Conservation (phyloP, 345 rosid species). For the Passiflora organensis region DNA sequence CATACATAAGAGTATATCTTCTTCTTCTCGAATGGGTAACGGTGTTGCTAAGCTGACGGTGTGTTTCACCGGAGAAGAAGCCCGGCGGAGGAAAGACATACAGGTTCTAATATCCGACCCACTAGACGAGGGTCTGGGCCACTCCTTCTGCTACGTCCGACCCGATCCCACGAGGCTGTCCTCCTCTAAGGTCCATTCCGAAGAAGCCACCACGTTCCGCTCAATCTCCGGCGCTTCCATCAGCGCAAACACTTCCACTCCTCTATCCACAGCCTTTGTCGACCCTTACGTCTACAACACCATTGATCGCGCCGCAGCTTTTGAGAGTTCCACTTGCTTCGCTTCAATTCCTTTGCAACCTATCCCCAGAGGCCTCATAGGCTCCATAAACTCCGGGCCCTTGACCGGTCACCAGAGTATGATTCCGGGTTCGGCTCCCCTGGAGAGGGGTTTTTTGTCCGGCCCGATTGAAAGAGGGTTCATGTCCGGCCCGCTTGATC, state of each 20-base stretch:
- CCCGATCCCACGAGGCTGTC: conserved; percentile 68
- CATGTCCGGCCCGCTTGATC: conserved; percentile 88
- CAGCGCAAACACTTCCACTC: conserved; percentile 92
- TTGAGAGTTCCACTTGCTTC: conserved; percentile 86
- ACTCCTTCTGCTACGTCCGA: conserved; percentile 88
- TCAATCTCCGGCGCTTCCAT: conserved; percentile 95
- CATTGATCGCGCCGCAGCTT: conserved; percentile 76
- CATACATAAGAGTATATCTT: too few relatives aligned
- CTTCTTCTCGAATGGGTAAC: conserved; percentile 59
- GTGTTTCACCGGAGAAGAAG: conserved; percentile 64
- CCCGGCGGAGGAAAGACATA: conserved; percentile 41
- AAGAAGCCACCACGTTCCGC: conserved; percentile 73
- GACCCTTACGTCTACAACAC: conserved; percentile 56
- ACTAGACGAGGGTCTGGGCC: conserved; percentile 84
- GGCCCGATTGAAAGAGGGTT: conserved; percentile 89
- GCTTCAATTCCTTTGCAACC: conserved; percentile 88
- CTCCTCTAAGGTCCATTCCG: conserved; percentile 81
- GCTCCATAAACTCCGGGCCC: conserved; percentile 47
- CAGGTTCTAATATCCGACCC: conserved; percentile 44
- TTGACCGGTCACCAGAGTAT: conserved; percentile 24
- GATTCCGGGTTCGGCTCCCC: conserved; percentile 57
- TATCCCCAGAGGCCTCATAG: conserved; percentile 49
- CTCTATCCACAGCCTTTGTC: conserved; percentile 69
- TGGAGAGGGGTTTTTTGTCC: conserved; percentile 71
- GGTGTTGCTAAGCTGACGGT: conserved; percentile 58